Evolutionary conservation across 306 rosid species (phyloP).

Genomic region (Gleditsia sinensis): DNA sequence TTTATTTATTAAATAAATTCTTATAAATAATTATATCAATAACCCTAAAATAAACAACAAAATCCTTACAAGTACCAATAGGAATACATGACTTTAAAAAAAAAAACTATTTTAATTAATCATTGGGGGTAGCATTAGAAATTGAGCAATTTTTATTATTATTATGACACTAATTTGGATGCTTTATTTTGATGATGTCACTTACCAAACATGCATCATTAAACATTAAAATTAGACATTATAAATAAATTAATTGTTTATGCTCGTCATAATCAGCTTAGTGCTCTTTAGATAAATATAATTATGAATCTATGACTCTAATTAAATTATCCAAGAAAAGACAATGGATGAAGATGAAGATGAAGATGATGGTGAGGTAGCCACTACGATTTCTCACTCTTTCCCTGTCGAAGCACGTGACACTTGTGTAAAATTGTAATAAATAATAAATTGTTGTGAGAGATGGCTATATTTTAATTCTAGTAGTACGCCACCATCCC

Average conservation of each 20-base stretch:
- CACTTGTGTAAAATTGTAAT: background rate
- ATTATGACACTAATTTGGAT: background rate
- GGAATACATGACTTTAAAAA: too few species aligned
- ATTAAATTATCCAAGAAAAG: background rate
- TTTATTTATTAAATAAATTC: too few species aligned
- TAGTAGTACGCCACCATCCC: too few species aligned
- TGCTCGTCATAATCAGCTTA: background rate
- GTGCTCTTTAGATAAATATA: background rate
- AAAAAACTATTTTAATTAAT: too few species aligned
- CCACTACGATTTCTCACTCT: slow-evolving; percentile 21
- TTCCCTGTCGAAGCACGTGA: slow-evolving; percentile 46
- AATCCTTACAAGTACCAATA: too few species aligned
- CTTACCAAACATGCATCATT: background rate
- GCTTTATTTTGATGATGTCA: background rate
- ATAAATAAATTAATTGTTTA: background rate
- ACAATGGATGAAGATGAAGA: background rate
- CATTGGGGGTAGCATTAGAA: background rate
- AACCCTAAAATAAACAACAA: too few species aligned
- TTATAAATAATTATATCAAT: too few species aligned
- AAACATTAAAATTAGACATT: background rate
- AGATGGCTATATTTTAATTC: background rate
- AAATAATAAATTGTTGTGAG: background rate
- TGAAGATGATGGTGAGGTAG: background rate
- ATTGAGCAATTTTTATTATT: background rate
- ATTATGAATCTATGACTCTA: slow-evolving; percentile 6